Percentiles rank a stretch among this genome's conserved stretches.
These are phyloP conservation scores for Pichia sp. DNA, from an alignment of 1,139 yeast genomes.

Conservation along the genomic window DNA sequence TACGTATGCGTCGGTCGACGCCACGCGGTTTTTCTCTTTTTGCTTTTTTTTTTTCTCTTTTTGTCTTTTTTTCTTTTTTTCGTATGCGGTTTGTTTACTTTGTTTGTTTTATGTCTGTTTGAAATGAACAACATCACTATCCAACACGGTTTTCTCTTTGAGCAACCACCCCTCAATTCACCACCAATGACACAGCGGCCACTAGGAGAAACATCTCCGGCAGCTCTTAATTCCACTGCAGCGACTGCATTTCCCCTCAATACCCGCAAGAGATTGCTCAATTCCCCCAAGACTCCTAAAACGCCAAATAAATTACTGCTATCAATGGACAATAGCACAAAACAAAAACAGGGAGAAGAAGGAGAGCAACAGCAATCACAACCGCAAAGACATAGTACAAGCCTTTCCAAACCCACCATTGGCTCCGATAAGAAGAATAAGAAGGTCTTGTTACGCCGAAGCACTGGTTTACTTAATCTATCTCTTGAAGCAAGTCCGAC, in stretches of 20 bases:
- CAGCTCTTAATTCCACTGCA: constrained; percentile 16
- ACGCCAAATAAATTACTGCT: constrained; percentile 8
- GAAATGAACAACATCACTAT: not conserved
- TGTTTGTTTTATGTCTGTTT: not conserved
- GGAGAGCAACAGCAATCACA: not conserved
- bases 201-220: constrained; percentile 15
- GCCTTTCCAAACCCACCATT: not conserved
- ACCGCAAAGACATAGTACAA: not conserved
- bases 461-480: constrained; percentile 34
- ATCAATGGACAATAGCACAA: not conserved
- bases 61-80: not conserved
- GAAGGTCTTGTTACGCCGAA: constrained; percentile 31
- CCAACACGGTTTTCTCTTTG: too few relatives aligned
- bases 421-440: constrained; percentile 1
- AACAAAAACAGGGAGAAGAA: not conserved
- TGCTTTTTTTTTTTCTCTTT: not conserved
- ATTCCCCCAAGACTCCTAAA: constrained; percentile 27
- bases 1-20: constrained; percentile 9
- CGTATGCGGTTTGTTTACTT: not conserved
- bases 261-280: constrained; percentile 23
- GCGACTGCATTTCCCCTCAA: constrained; percentile 25
- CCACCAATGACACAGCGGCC: not conserved
- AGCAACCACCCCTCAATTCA: too few relatives aligned
- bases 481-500: constrained; percentile 30
- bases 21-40: not conserved